Evolutionary conservation across 1,284 basidiomycete genomes (phyloP).

Genomic region (Hypsizygus ulmarius): DNA sequence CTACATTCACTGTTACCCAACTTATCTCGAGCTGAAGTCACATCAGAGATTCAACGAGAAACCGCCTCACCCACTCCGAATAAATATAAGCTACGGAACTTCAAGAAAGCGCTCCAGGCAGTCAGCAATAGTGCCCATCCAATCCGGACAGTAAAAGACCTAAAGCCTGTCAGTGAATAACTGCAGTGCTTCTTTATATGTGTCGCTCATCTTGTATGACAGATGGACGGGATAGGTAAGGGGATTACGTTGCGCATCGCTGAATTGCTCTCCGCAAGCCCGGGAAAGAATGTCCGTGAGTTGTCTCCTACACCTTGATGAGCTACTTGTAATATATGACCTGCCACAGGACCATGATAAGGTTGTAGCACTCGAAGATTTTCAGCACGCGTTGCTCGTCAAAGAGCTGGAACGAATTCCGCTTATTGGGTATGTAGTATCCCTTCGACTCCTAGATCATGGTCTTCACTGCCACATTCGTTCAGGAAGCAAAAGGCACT

Average conservation of each 20-base stretch:
- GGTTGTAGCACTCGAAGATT: too few relatives aligned
- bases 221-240: slow-evolving; percentile 10
- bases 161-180: slow-evolving; percentile 30
- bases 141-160: slow-evolving; percentile 41
- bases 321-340: too few relatives aligned
- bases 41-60: slow-evolving; percentile 44
- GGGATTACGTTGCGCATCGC: slow-evolving; percentile 10
- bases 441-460: too few relatives aligned
- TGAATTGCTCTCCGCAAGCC: slow-evolving; percentile 1
- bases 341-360: too few relatives aligned
- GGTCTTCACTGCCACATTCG: slow-evolving; percentile 14
- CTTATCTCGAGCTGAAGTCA: slow-evolving; percentile 6
- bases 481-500: slow-evolving; percentile 31
- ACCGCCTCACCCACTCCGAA: slow-evolving; percentile 36
- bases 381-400: too few relatives aligned
- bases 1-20: background rate
- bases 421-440: too few relatives aligned
- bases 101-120: slow-evolving; percentile 42
- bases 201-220: background rate
- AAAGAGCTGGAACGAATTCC: too few relatives aligned
- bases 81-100: slow-evolving; percentile 49
- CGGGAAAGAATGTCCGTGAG: background rate
- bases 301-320: background rate
- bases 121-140: slow-evolving; percentile 38
- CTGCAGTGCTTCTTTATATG: background rate